Conservation (phyloP, 129 eudicot genomes). For the Smallanthus sonchifolius region DNA sequence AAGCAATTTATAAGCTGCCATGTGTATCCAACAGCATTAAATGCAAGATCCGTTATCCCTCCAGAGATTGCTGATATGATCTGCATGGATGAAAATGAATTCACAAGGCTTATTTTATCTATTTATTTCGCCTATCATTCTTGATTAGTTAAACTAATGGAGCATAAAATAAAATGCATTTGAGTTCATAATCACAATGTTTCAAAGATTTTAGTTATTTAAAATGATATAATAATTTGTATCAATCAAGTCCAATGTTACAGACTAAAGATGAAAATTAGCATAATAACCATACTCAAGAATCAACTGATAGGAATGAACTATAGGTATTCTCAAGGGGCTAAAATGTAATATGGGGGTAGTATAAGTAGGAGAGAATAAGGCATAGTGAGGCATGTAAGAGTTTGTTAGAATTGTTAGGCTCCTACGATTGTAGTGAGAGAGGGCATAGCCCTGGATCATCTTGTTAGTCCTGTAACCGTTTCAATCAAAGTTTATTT, state of each 20-base stretch:
- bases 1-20: conserved; percentile 94
- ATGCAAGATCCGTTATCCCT: conserved; percentile 87
- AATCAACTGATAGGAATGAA: too few species aligned
- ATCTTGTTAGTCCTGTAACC: too few species aligned
- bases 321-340: too few species aligned
- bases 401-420: too few species aligned
- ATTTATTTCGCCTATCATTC: neutral
- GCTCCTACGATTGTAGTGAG: too few species aligned
- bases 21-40: conserved; percentile 89
- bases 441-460: too few species aligned
- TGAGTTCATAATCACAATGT: conserved; percentile 11
- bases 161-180: neutral
- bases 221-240: neutral
- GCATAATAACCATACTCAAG: neutral
- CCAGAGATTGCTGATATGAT: conserved; percentile 93
- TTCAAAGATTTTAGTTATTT: neutral
- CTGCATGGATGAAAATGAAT: conserved; percentile 41
- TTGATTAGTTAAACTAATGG: neutral
- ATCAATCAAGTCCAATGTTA: neutral
- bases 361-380: too few species aligned
- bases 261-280: conserved; percentile 1
- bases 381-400: too few species aligned
- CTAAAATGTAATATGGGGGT: too few species aligned
- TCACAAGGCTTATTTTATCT: neutral
- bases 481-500: too few species aligned